Evolutionary conservation across 768 basidiomycete species (phyloP), one percentile per base, ranked within the genome.

Genomic region (Trametes cingulata): DNA sequence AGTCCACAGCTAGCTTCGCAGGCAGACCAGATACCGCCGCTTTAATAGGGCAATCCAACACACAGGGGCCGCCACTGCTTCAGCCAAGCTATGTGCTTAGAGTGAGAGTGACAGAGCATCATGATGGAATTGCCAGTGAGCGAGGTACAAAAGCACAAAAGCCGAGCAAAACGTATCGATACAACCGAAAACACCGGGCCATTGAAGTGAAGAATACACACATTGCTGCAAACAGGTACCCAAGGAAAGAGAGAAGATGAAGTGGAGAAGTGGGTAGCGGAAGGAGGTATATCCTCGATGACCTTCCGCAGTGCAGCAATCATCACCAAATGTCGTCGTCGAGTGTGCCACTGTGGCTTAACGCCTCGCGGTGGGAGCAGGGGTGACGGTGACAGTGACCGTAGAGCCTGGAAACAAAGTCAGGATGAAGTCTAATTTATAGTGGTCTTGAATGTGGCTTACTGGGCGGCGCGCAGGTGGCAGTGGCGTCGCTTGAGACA

Each of bases 381-480:
- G 47, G 13, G 56, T 58, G 13, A 63, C 52, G n/a, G 61, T 63
- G 15, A 63, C 61, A 0, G 56, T 58, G 1, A 63, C 61, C 3
- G 61, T 63, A 6, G 52, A 54, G 52, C 47, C 46, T 49, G 22
- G 14, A 17, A 25, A n/a, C 6, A 1, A 5, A 22, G 39, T 56
- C 8, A 37, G 46, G 2, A 9, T 19, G 19, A 6, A 1, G 3
- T 6, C 6, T 17, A 13, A 33, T 3, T 8, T 27, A 19, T 1
- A 19, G 2, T 3, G 15, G 3, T 8, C 7, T 3, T 5, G 9
- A 20, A 49, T 5, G 7, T 6, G 2, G 27, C 56, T 40, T 22
- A 57, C 61, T 60, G 19, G 58, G 52, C 25, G 56, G 56, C 20
- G 61, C 46, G 56, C 61, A 62, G 4, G 56, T 58, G 33, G 46